Base-by-base conservation (phyloP, 169 alveolate species). In the Plasmodium ovale region DNA sequence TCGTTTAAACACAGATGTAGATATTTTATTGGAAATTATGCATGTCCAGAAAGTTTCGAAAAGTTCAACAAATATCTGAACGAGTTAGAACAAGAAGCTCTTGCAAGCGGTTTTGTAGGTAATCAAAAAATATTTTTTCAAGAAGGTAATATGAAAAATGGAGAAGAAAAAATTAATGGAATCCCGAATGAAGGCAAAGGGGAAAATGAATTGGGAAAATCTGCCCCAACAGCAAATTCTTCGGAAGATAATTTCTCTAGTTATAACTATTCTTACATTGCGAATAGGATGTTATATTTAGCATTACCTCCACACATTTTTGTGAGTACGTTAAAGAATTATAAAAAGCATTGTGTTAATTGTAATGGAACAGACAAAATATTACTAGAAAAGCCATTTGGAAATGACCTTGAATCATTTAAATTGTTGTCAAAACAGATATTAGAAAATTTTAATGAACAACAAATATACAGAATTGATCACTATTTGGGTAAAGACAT, bases 401-500 rank as follows among this genome's bases (percentile, higher is more conserved):
- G 95, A 29, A 88, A 91, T 25, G 94, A 92, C 60, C 39, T 88
- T 23, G 87, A 73, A 65, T 59, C 93, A 12, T 89, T 93, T 33
- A 92, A 87, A 53, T 54, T 89, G 39, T 59, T 92, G 27, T 73
- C 94, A 23, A 69, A 72, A 39, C 88, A 85, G 10, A 89, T 92
- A 56, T 70, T 87, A 82, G 87, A 65, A 59, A 74, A 82, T 37
- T 87, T 92, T 44, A 53, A 69, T 39, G 94, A 92, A 54, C 31
- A 60, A 35, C 70, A 90, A 73, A 90, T 88, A 44, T 93, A 85
- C 65, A 93, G 95, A 59, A 93, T 93, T 37, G 95, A 93, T 68
- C 95, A 93, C 72, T 93, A 93, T 65, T 72, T 93, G 9, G 95
- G 95, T 21, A 93, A 93, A 37, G 95, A 93, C 85, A 90, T 90